Evolutionary conservation across 768 basidiomycete species (phyloP), one percentile per base, ranked within the genome.

Genomic region (Tricholoma hemisulphureum): DNA sequence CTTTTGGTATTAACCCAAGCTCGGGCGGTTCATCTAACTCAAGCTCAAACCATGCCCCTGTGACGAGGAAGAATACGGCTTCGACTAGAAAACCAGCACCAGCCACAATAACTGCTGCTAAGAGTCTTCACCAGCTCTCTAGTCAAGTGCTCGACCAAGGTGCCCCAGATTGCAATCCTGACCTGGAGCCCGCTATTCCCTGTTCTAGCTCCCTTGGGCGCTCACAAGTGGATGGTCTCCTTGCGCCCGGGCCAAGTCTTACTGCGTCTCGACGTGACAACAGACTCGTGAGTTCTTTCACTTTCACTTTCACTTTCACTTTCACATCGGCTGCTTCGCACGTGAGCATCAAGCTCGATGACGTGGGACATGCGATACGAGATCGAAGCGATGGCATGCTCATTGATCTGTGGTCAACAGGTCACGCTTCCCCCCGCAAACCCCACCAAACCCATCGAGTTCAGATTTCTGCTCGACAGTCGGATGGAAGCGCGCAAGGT

Each of bases 401-500:
- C 45, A 53, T 46, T 43, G 34, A 53, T 46, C 24, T 43, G n/a
- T n/a, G 55, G 32, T 50, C 54, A 45, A 55, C 56, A 62, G 61
- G 52, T 20, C 43, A 51, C 35, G 28, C 56, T 60, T 58, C 56
- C 65, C 43, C 65, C 67, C 58, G 60, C 62, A 65, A 72, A 67
- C 65, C 65, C 74, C 56, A 83, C 82, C 52, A 76, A 75, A 61
- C 78, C 81, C 55, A 69, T 75, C 39, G 82, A 72, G 63, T 85
- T 85, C 73, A 78, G 75, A 52, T 85, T 86, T 65, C 75, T 75
- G 18, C 67, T 80, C 8, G 81, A 84, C 34, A 75, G 75, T 32
- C 79, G 81, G 58, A 61, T 81, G 51, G 78, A 80, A 64, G 74
- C 74, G 14, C 82, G 83, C 57, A 80, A 75, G 64, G 64, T 63